phyloP scores from a whole-genome alignment of 2,329 filamentous ascomycete species.

The Sclerotinia borealis region DNA sequence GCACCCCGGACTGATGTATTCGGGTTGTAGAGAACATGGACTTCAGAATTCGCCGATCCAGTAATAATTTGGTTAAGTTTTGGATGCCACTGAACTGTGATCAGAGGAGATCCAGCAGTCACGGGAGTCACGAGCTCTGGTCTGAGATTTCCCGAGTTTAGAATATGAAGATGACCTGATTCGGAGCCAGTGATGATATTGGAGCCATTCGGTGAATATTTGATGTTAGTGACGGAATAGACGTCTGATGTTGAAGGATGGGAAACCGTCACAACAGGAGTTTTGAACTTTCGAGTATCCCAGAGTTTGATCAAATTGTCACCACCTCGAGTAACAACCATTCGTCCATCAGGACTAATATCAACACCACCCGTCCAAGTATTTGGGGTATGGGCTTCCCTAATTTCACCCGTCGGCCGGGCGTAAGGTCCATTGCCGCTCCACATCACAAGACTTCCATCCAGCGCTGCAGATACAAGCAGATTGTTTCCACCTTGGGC shows the following conservation, averaged over 20 bases:
- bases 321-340: conserved; percentile 85
- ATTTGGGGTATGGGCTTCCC: conserved; percentile 71
- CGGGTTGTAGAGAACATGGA: conserved; percentile 86
- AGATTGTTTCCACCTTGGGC: conserved; percentile 72
- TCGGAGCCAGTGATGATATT: conserved; percentile 86
- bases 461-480: conserved; percentile 75
- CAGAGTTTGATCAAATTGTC: conserved; percentile 93
- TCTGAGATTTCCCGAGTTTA: conserved; percentile 85
- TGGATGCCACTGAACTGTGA: conserved; percentile 84
- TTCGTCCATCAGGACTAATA: conserved; percentile 82
- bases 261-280: conserved; percentile 71
- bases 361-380: conserved; percentile 93
- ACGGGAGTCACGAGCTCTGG: conserved; percentile 82
- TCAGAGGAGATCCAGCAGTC: conserved; percentile 76
- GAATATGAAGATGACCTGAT: conserved; percentile 79
- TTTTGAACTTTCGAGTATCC: conserved; percentile 94
- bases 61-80: conserved; percentile 96
- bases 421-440: conserved; percentile 80
- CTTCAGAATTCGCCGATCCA: conserved; percentile 84
- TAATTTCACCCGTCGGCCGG: conserved; percentile 75
- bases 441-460: conserved; percentile 90
- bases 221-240: conserved; percentile 80
- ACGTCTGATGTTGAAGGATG: conserved; percentile 79
- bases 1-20: conserved; percentile 75
- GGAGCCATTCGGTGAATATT: conserved; percentile 77